Base-by-base conservation (phyloP, 192 early-diverging fungal species). In the Fimicolochytrium jonesii region DNA sequence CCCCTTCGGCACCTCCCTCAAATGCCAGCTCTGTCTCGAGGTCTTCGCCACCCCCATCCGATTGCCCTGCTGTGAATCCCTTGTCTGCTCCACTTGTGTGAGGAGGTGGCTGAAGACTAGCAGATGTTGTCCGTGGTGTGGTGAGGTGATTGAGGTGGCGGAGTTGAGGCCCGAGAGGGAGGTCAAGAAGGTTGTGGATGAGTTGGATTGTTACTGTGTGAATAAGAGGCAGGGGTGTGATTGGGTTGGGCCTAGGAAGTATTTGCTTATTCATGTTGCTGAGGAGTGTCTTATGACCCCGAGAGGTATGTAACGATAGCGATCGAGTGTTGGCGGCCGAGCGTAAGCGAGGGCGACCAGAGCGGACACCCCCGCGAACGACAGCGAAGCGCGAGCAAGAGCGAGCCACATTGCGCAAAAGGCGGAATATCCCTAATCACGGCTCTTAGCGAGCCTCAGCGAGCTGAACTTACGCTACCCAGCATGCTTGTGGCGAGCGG, bases 241-340 rank as follows among this genome's bases (percentile, higher is more conserved):
- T 44, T 67, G 66, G 66, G 57, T 67, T 7, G 66, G 66, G 7
- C 66, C 66, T 11, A 41, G 66, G 20, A 59, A 60, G 33, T 67
- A 67, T 30, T 28, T 54, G 0, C 48, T 67, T 17, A 41, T 67
- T 6, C 66, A 67, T 25, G 66, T 67, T 30, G 56, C 66, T 15
- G 57, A 67, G 35, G 66, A 67, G 39, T 67, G 66, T 29, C 11
- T 67, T 3, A 13, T 59, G 13, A 55, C 62, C 28, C n/a, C n/a
- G n/a, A n/a, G n/a, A n/a, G n/a, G n/a, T n/a, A n/a, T n/a, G n/a
- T n/a, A n/a, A n/a, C n/a, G n/a, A n/a, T n/a, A n/a, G n/a, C n/a
- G n/a, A n/a, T n/a, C n/a, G n/a, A n/a, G n/a, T n/a, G n/a, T n/a
- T n/a, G n/a, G n/a, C n/a, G n/a, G n/a, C n/a, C n/a, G n/a, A n/a